Evolutionary conservation across 768 basidiomycete species (phyloP).

Genomic region (Jaapia argillacea): DNA sequence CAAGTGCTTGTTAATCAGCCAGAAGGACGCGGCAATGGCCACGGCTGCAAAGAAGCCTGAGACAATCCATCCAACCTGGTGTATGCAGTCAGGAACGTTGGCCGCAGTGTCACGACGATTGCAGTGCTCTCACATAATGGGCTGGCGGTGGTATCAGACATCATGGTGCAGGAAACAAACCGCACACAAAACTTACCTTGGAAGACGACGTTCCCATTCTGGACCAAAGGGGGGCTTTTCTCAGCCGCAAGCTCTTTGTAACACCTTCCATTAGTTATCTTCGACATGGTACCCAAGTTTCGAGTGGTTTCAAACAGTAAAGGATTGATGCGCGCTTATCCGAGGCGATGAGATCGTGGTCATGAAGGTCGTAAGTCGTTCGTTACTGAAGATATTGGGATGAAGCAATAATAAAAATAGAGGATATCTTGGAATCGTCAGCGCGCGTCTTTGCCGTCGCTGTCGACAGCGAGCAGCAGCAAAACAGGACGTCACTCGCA

Average conservation of each 20-base stretch:
- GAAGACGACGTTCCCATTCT: constrained; percentile 50
- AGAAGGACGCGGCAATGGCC: constrained; percentile 48
- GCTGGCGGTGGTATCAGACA: constrained; percentile 1
- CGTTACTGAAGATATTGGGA: too few species aligned
- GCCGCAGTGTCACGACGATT: constrained; percentile 11
- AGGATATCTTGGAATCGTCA: too few species aligned
- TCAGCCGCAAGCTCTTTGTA: constrained; percentile 31
- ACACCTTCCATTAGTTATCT: constrained; percentile 20
- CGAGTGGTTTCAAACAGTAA: too few species aligned
- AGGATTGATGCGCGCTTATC: too few species aligned
- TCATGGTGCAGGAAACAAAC: background rate
- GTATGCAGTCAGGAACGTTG: too few species aligned
- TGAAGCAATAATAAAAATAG: too few species aligned
- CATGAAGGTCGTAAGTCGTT: too few species aligned
- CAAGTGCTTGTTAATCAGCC: constrained; percentile 69
- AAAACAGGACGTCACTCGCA: too few species aligned
- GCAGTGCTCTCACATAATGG: constrained; percentile 27
- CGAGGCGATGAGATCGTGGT: too few species aligned
- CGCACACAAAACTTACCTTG: constrained; percentile 39
- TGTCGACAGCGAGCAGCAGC: too few species aligned
- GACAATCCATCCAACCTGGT: constrained; percentile 64
- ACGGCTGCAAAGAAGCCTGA: constrained; percentile 48
- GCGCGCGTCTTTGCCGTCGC: too few species aligned
- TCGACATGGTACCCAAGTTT: too few species aligned
- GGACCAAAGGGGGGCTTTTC: constrained; percentile 44